phyloP scores from a whole-genome alignment of 495 filamentous ascomycete species.

The Penicillium fimorum region DNA sequence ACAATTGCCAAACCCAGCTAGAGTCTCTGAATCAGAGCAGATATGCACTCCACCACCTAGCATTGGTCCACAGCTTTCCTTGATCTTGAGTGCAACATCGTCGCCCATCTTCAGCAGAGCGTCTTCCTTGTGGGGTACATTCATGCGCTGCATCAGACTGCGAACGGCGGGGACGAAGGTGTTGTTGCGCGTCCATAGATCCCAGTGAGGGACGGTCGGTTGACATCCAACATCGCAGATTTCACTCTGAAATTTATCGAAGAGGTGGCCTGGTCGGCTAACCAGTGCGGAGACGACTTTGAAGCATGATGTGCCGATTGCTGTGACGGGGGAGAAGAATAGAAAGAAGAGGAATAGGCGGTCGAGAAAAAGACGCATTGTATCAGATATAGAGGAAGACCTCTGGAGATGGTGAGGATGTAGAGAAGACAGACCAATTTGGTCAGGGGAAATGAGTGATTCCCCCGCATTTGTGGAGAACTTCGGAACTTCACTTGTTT shows the following conservation, averaged over 20 bases:
- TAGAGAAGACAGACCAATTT: background rate
- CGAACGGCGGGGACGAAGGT: slow-evolving; percentile 43
- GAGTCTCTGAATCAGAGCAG: slow-evolving; percentile 35
- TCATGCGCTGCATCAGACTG: slow-evolving; percentile 36
- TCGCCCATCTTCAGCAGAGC: slow-evolving; percentile 41
- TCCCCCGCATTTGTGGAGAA: slow-evolving; percentile 7
- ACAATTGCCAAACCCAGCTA: slow-evolving; percentile 44
- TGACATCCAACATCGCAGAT: slow-evolving; percentile 44
- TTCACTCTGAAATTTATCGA: slow-evolving; percentile 41
- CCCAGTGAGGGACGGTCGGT: slow-evolving; percentile 45
- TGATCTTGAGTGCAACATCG: slow-evolving; percentile 43
- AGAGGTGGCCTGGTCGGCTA: slow-evolving; percentile 35
- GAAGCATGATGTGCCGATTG: slow-evolving; percentile 37
- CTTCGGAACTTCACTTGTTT: background rate
- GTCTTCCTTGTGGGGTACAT: slow-evolving; percentile 36
- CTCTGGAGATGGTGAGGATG: background rate
- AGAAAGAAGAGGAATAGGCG: slow-evolving; percentile 24
- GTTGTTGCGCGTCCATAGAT: slow-evolving; percentile 47
- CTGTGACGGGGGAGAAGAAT: slow-evolving; percentile 25
- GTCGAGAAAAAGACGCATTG: slow-evolving; percentile 22
- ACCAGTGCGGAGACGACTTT: slow-evolving; percentile 40
- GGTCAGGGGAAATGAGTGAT: background rate
- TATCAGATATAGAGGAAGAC: background rate
- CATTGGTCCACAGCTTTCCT: slow-evolving; percentile 34
- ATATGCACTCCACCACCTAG: slow-evolving; percentile 39